These are phyloP conservation scores for Babesia ovata DNA, from an alignment of 169 alveolate species.

Conservation along the genomic window DNA sequence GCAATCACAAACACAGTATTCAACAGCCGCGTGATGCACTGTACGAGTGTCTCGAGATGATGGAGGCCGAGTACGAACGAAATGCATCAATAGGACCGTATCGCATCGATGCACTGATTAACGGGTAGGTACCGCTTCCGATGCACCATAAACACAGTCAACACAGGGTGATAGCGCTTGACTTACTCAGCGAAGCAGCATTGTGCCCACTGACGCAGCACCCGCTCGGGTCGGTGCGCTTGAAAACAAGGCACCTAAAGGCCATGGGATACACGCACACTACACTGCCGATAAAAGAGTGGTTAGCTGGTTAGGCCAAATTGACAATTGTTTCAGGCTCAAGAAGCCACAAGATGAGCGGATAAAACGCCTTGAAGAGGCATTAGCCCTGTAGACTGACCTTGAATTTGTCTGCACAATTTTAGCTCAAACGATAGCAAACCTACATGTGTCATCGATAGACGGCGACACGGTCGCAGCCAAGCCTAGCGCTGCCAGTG, in stretches of 20 bases:
- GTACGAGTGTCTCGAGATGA: slow-evolving; percentile 33
- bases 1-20: not conserved
- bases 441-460: slow-evolving; percentile 43
- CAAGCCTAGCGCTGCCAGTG: slow-evolving; percentile 67
- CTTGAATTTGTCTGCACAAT: slow-evolving; percentile 47
- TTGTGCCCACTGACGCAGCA: slow-evolving; percentile 60
- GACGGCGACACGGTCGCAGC: slow-evolving; percentile 45
- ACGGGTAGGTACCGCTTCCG: slow-evolving; percentile 4
- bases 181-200: slow-evolving; percentile 44
- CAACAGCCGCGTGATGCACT: slow-evolving; percentile 9
- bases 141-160: not conserved
- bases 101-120: slow-evolving; percentile 36
- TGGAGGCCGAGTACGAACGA: slow-evolving; percentile 4
- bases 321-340: slow-evolving; percentile 23
- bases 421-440: not conserved
- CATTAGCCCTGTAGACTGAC: slow-evolving; percentile 28
- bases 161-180: slow-evolving; percentile 31
- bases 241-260: slow-evolving; percentile 48
- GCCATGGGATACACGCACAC: slow-evolving; percentile 45
- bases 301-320: slow-evolving; percentile 21
- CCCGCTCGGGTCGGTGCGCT: slow-evolving; percentile 45
- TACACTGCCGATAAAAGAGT: slow-evolving; percentile 23
- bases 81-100: slow-evolving; percentile 29
- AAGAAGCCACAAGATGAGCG: slow-evolving; percentile 21
- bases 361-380: not conserved